Evolutionary conservation across 768 basidiomycete genomes (phyloP).

Genomic region (Guyanaporus albipodus): DNA sequence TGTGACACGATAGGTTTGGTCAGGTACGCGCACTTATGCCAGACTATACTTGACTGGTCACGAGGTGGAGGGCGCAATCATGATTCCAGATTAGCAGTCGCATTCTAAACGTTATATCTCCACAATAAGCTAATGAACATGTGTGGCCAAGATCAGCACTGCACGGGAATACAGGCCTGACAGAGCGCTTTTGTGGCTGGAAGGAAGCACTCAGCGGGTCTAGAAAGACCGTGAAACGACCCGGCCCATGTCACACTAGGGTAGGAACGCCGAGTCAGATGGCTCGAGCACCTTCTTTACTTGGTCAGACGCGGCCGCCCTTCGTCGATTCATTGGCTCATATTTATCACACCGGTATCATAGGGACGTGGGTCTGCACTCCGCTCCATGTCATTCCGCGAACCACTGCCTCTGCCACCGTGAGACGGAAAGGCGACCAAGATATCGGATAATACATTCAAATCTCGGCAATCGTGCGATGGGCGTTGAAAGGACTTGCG

Average conservation of each 20-base stretch:
- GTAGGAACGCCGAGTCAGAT: slow-evolving; percentile 5
- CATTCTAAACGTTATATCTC: slow-evolving; percentile 20
- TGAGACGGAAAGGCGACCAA: slow-evolving; percentile 8
- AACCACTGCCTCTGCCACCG: slow-evolving; percentile 3
- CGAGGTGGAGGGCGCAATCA: slow-evolving; percentile 16
- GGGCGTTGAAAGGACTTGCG: slow-evolving; percentile 2
- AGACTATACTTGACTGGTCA: slow-evolving; percentile 6
- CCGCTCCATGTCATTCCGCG: slow-evolving; percentile 2
- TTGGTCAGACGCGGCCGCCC: slow-evolving; percentile 9
- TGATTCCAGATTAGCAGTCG: slow-evolving; percentile 13
- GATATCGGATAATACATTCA: slow-evolving; percentile 8
- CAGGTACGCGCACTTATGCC: slow-evolving; percentile 7
- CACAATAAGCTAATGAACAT: slow-evolving; percentile 23
- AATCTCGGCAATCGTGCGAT: slow-evolving; percentile 9
- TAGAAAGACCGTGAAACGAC: neutral
- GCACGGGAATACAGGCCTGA: neutral
- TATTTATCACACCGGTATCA: slow-evolving; percentile 9
- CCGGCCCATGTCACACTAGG: neutral
- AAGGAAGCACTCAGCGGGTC: neutral
- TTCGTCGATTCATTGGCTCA: neutral
- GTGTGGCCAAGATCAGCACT: slow-evolving; percentile 13
- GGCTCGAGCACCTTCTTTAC: slow-evolving; percentile 5
- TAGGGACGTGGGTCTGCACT: slow-evolving; percentile 2
- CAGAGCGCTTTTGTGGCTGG: neutral
- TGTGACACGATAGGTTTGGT: neutral